Percentiles rank a stretch among this genome's conserved stretches.
These are phyloP conservation scores for Acrodontium crateriforme DNA, from an alignment of 2,329 filamentous ascomycete species.

Conservation along the genomic window DNA sequence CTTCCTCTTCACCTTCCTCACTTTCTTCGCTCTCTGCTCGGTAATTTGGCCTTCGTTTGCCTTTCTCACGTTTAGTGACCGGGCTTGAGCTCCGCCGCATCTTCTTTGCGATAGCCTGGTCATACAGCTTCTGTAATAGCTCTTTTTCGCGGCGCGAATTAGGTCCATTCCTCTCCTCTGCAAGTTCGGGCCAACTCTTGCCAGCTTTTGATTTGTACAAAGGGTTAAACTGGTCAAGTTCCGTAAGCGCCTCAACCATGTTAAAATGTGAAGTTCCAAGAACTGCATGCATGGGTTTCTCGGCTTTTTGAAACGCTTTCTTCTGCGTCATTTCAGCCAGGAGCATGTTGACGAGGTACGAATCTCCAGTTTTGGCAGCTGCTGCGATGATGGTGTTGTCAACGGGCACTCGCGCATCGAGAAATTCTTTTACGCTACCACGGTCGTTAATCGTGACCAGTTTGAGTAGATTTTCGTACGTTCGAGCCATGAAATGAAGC, in stretches of 20 bases:
- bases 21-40: conserved; percentile 8
- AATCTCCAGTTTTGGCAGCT: conserved; percentile 82
- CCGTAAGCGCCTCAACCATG: conserved; percentile 48
- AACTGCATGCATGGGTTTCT: conserved; percentile 85
- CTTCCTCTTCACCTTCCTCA: conserved; percentile 7
- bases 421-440: conserved; percentile 34
- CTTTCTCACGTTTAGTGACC: conserved; percentile 19
- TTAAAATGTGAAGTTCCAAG: conserved; percentile 80
- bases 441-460: conserved; percentile 36
- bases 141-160: conserved; percentile 83
- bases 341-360: conserved; percentile 66
- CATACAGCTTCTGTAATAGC: conserved; percentile 62
- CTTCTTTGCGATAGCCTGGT: conserved; percentile 29
- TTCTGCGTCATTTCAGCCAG: conserved; percentile 43
- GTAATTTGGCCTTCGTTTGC: conserved; percentile 11
- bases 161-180: conserved; percentile 66
- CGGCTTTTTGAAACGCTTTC: conserved; percentile 51
- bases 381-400: conserved; percentile 83
- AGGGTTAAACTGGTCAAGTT: conserved; percentile 56
- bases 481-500: conserved; percentile 36
- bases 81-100: conserved; percentile 17
- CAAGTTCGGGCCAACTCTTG: conserved; percentile 76
- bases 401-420: conserved; percentile 26
- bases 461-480: conserved; percentile 34
- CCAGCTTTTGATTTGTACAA: conserved; percentile 59